These are phyloP conservation scores for Pichiaceae sp. DNA, from an alignment of 1,139 yeast species.

Conservation along the genomic window DNA sequence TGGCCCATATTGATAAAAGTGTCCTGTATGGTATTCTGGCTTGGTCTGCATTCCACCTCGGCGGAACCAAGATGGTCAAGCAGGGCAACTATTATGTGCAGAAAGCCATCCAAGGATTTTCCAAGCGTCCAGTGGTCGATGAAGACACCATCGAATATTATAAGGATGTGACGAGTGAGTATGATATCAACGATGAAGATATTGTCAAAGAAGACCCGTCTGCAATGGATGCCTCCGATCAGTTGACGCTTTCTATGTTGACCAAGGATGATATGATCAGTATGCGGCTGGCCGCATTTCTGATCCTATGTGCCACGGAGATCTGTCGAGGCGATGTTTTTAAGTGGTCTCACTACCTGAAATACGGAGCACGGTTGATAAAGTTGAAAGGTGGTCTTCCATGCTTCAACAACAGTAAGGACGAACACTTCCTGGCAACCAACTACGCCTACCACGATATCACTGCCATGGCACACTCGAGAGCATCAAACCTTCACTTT, in stretches of 20 bases:
- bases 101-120: slow-evolving; percentile 38
- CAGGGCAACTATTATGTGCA: slow-evolving; percentile 38
- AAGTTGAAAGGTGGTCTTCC: slow-evolving; percentile 49
- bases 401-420: slow-evolving; percentile 37
- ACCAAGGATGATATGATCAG: slow-evolving; percentile 22
- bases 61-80: slow-evolving; percentile 30
- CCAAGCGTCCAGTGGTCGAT: slow-evolving; percentile 20
- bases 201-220: slow-evolving; percentile 9
- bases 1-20: slow-evolving; percentile 63
- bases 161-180: slow-evolving; percentile 10
- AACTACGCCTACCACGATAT: slow-evolving; percentile 80
- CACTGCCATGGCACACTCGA: slow-evolving; percentile 47
- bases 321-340: slow-evolving; percentile 70
- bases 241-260: slow-evolving; percentile 8
- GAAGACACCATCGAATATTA: slow-evolving; percentile 13
- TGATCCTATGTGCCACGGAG: slow-evolving; percentile 64
- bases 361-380: slow-evolving; percentile 54
- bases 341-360: slow-evolving; percentile 56
- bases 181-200: slow-evolving; percentile 13
- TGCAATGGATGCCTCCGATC: not conserved
- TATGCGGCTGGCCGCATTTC: slow-evolving; percentile 52
- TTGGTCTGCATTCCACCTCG: slow-evolving; percentile 68
- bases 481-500: slow-evolving; percentile 51
- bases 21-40: slow-evolving; percentile 65
- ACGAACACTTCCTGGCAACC: slow-evolving; percentile 67